phyloP scores from a whole-genome alignment of 352 stramenopile genomes.

The Pythium scleroteichum region DNA sequence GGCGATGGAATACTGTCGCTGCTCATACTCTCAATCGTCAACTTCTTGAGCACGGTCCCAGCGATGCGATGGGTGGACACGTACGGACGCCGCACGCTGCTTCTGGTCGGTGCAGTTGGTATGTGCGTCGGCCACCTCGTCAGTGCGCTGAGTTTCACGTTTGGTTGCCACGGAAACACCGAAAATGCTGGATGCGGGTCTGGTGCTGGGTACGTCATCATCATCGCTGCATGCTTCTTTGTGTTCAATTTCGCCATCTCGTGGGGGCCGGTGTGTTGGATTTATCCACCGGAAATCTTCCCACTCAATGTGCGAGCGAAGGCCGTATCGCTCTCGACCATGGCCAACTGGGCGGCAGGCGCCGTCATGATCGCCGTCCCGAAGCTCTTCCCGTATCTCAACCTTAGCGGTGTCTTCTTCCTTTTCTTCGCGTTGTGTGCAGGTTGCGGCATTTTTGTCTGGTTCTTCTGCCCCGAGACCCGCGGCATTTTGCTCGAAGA shows the following conservation, averaged over 20 bases:
- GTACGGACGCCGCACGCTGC: constrained; percentile 35
- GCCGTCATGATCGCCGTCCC: constrained; percentile 41
- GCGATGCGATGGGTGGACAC: constrained; percentile 45
- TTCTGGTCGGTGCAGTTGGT: constrained; percentile 41
- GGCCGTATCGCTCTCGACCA: constrained; percentile 36
- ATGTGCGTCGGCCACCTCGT: constrained; percentile 50
- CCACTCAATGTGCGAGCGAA: constrained; percentile 44
- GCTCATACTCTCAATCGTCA: constrained; percentile 38
- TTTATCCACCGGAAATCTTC: constrained; percentile 65
- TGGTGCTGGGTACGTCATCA: constrained; percentile 35
- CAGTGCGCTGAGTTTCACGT: constrained; percentile 37
- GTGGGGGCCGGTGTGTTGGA: constrained; percentile 59
- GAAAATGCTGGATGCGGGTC: constrained; percentile 26
- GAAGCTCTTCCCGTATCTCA: constrained; percentile 53
- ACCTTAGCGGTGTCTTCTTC: constrained; percentile 54
- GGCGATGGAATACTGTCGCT: constrained; percentile 38
- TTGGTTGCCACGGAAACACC: constrained; percentile 35
- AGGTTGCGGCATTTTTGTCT: constrained; percentile 36
- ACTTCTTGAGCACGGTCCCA: constrained; percentile 42
- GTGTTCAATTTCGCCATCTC: constrained; percentile 59
- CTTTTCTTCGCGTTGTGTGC: constrained; percentile 46
- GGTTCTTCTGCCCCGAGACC: constrained; percentile 44
- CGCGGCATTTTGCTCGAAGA: constrained; percentile 43
- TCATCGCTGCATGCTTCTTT: constrained; percentile 39
- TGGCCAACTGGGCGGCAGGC: constrained; percentile 33